Evolutionary conservation across 108 stramenopile genomes (phyloP).

Genomic region (Cyclotella atomus): DNA sequence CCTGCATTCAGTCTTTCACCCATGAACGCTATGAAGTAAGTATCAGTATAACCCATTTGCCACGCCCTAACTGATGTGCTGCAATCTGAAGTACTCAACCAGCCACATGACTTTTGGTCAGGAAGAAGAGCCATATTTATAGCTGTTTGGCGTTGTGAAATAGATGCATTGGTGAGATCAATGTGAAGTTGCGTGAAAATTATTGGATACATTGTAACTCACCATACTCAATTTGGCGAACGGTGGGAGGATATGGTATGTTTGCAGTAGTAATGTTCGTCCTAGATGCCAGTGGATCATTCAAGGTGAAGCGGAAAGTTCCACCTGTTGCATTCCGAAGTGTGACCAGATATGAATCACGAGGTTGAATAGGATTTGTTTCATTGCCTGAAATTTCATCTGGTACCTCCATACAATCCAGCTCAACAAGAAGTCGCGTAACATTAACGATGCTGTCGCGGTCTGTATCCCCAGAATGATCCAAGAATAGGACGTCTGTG

Average conservation of each 20-base stretch:
- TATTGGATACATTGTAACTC: no score
- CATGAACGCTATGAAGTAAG: not conserved
- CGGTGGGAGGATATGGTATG: not conserved
- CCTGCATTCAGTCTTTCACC: constrained; percentile 16
- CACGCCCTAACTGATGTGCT: not conserved
- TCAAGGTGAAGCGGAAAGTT: constrained; percentile 2
- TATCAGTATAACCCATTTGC: not conserved
- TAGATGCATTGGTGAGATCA: no score
- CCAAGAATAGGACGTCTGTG: constrained; percentile 31
- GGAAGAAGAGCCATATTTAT: not conserved
- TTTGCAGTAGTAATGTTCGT: not conserved
- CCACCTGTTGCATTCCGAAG: constrained; percentile 6
- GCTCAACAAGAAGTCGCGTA: not conserved
- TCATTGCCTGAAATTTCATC: not conserved
- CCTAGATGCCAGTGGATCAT: not conserved
- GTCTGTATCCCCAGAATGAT: constrained; percentile 8
- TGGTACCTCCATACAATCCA: not conserved
- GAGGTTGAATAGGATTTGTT: constrained; percentile 1
- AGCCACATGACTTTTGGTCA: not conserved
- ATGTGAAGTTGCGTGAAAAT: no score
- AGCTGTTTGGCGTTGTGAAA: no score
- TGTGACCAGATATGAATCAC: constrained; percentile 1
- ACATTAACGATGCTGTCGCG: not conserved
- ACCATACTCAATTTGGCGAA: constrained; percentile 3
- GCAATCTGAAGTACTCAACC: not conserved